These are phyloP conservation scores for Naganishia sp. DNA, from an alignment of 1,284 basidiomycete species.

Conservation along the genomic window DNA sequence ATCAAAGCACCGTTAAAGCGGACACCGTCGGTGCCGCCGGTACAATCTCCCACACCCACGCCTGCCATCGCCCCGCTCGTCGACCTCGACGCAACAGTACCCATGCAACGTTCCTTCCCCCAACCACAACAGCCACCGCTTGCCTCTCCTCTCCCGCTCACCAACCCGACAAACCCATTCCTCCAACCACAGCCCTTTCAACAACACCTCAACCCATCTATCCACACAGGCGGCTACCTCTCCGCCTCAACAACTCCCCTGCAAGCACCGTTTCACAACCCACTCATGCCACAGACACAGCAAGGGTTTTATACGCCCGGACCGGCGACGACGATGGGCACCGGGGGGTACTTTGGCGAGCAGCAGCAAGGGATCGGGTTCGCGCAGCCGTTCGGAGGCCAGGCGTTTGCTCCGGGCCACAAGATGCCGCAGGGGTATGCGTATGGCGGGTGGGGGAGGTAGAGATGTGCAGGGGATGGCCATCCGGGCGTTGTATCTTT, in stretches of 20 bases:
- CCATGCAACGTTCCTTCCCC: background rate
- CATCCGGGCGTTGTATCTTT: too few species aligned
- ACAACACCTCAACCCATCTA: background rate
- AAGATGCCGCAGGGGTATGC: background rate
- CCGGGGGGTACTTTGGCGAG: background rate
- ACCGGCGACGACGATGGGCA: background rate
- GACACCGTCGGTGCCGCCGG: background rate
- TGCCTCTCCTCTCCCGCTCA: background rate
- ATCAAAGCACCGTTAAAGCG: background rate
- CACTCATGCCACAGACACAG: background rate
- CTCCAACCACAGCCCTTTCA: background rate
- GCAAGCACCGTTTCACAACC: background rate
- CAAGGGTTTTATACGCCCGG: background rate
- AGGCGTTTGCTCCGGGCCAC: too few species aligned
- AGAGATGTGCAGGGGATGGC: too few species aligned
- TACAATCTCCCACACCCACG: background rate
- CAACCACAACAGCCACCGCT: background rate
- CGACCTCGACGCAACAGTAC: background rate
- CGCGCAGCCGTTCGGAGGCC: background rate
- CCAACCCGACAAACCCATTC: conserved; percentile 2
- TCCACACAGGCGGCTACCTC: too few species aligned
- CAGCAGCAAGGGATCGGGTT: background rate
- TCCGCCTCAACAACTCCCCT: too few species aligned
- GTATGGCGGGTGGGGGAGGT: too few species aligned
- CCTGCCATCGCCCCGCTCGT: background rate